Percentiles rank a stretch among this genome's conserved stretches.
phyloP scores from a whole-genome alignment of 345 rosid species.

The Syzygium oleosum region DNA sequence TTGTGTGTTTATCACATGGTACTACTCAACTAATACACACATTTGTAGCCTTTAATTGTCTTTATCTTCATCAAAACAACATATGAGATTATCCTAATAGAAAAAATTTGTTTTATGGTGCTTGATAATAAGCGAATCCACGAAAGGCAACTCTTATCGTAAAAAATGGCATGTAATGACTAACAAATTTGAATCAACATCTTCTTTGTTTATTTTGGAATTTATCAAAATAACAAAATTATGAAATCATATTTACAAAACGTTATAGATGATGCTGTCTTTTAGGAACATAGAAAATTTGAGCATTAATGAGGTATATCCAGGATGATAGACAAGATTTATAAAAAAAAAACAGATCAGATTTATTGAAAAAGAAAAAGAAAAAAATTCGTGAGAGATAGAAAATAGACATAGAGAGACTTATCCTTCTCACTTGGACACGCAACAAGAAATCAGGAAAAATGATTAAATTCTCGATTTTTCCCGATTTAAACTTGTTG shows the following conservation, averaged over 20 bases:
- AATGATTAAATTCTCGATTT: background rate
- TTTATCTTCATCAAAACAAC: no score
- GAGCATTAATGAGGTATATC: background rate
- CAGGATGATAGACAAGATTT: background rate
- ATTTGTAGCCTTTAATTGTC: no score
- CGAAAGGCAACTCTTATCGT: no score
- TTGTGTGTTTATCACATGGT: no score
- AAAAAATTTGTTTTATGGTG: no score
- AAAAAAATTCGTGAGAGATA: background rate
- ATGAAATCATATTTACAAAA: background rate
- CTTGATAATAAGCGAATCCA: no score
- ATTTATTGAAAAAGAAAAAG: background rate
- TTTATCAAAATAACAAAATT: background rate
- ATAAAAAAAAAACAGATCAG: background rate
- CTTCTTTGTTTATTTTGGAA: background rate
- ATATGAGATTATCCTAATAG: no score
- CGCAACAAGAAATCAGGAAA: background rate
- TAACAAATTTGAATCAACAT: background rate
- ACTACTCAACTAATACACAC: no score
- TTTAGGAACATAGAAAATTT: background rate
- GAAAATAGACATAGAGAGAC: background rate
- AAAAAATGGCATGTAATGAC: background rate
- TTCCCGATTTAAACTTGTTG: background rate
- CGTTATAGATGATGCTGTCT: background rate
- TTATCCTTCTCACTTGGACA: background rate